Base-by-base conservation (phyloP, 2,329 filamentous ascomycete species). In the Ascocoryne sarcoides region DNA sequence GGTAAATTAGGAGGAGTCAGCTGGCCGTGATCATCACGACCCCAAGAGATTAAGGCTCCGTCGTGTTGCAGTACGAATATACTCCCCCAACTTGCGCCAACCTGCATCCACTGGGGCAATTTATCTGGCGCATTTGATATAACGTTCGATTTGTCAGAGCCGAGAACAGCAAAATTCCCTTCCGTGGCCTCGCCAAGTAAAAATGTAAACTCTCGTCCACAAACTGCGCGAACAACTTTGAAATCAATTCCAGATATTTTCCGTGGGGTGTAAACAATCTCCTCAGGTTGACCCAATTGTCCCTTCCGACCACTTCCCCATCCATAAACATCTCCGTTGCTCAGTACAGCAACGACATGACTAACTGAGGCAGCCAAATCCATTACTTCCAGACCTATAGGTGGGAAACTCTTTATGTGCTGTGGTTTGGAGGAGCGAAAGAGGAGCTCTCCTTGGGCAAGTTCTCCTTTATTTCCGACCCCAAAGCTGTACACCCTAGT, bases 231-330 rank as follows among this genome's bases (percentile, higher is more conserved):
- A 10, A 62, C 61, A 2, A 80, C 81, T n/a, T 62, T 65, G 59
- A 93, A 93, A 3, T 62, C 57, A 15, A 75, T 60, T 2, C 65
- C 64, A 12, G 65, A 63, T 16, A 94, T 70, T 60, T 69, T 79
- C 8, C 73, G 66, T 4, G 87, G 87, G 12, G 55, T 56, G 62
- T 73, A 70, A 2, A 81, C 58, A 19, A 79, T 58, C 4, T 64
- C 66, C 19, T 65, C 63, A 0, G 72, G 71, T 31, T 66, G 62
- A 1, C 88, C 89, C 1, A 94, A 65, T 59, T 98, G 90, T 0
- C 85, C 85, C 57, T 95, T 92, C 17, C 87, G 75, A 10, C 84
- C 82, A 53, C 79, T 85, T 0, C 92, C 92, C 90, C 90, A 96
- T 2, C 87, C 89, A 58, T 84, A 94, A 1, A 81, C 79, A 12